These are phyloP conservation scores for Rhododendron mucronatum DNA, from an alignment of 148 eudicot genomes.

Conservation along the genomic window DNA sequence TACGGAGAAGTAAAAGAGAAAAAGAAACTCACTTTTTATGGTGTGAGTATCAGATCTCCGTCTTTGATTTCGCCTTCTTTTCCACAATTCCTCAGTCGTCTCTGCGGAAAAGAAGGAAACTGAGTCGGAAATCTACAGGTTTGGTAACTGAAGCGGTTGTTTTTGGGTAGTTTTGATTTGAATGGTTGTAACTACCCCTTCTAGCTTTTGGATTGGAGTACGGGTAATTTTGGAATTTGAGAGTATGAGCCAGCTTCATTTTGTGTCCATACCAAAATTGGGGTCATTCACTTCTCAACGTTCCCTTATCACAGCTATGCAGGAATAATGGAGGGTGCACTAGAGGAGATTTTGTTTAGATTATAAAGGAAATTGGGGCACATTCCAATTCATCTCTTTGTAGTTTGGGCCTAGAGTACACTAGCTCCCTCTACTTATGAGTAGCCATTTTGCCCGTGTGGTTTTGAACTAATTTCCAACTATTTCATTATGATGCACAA, in stretches of 20 bases:
- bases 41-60: too few species aligned
- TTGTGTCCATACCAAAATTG: neutral
- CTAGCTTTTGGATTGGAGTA: neutral
- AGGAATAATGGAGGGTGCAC: neutral
- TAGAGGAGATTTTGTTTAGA: neutral
- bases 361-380: neutral
- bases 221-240: neutral
- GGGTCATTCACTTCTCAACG: neutral
- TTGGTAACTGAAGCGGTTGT: neutral
- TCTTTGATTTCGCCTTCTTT: too few species aligned
- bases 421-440: neutral
- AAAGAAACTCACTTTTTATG: too few species aligned
- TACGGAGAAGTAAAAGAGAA: too few species aligned
- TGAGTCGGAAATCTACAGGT: neutral
- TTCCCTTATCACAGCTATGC: neutral
- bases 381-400: neutral
- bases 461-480: neutral
- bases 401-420: neutral
- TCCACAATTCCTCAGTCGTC: neutral
- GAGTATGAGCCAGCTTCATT: neutral
- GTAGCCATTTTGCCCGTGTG: neutral
- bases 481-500: neutral
- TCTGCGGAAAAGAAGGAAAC: neutral
- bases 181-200: too few species aligned
- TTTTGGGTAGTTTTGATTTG: too few species aligned